These are phyloP conservation scores for Metarhizium guizhouense DNA, from an alignment of 2,329 filamentous ascomycete genomes.

Conservation along the genomic window DNA sequence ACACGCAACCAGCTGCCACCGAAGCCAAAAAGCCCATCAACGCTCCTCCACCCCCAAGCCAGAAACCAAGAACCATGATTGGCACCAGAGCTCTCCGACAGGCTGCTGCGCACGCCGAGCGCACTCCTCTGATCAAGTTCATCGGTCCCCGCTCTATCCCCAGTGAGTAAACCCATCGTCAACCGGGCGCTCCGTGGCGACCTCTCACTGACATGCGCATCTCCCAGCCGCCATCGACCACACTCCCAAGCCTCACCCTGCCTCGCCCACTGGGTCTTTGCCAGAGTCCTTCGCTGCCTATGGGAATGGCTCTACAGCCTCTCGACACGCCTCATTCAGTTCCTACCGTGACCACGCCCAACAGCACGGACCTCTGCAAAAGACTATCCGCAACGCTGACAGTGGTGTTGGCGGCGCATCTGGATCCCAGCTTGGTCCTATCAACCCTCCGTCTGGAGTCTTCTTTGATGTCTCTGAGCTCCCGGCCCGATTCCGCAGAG, in stretches of 20 bases:
- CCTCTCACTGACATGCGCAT: constrained; percentile 10
- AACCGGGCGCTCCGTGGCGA: background rate
- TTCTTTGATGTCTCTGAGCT: constrained; percentile 88
- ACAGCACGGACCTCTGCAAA: constrained; percentile 67
- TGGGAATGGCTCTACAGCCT: constrained; percentile 19
- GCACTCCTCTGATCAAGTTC: constrained; percentile 53
- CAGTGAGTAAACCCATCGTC: constrained; percentile 24
- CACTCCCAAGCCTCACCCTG: constrained; percentile 64
- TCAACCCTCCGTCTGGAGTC: constrained; percentile 62
- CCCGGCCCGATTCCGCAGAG: constrained; percentile 70
- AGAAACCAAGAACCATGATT: constrained; percentile 33
- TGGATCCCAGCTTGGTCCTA: constrained; percentile 63
- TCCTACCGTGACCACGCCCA: constrained; percentile 70
- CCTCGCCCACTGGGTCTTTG: constrained; percentile 55
- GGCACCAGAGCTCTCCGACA: constrained; percentile 48
- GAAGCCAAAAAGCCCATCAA: constrained; percentile 2
- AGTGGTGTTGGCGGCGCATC: constrained; percentile 49
- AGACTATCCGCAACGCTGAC: constrained; percentile 34
- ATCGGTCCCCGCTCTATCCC: constrained; percentile 51
- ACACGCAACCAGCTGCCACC: background rate
- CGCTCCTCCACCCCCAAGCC: background rate
- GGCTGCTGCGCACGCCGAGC: constrained; percentile 50
- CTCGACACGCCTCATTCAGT: constrained; percentile 56
- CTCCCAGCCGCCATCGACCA: constrained; percentile 61
- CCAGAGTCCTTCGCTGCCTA: constrained; percentile 41